Base-by-base conservation (phyloP, 345 rosid genomes). In the Ceriops zippeliana region DNA sequence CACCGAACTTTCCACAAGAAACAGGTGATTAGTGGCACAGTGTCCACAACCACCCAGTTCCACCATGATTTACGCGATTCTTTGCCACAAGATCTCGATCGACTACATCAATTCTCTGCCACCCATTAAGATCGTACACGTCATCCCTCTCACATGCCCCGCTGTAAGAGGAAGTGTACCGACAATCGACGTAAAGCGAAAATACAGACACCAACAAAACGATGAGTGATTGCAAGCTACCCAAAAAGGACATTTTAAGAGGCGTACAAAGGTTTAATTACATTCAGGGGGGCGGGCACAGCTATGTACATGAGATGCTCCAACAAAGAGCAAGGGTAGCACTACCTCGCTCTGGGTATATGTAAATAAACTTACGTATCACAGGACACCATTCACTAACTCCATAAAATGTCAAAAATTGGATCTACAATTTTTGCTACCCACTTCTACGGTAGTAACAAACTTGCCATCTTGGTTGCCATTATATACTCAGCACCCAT, bases 391-490 rank as follows among this genome's bases (percentile, higher is more conserved):
- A 52, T 73, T 67, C 67, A 67, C 62, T 54, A 56, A 51, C 70
- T 35, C n/a, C 66, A 73, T 61, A 32, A 66, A 22, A 62, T 56
- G 58, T 73, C 59, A 64, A 73, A 73, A 73, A 73, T 67, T 73
- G 77, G 63, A 65, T 67, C 42, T 62, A 66, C 51, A 72, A 52
- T 66, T 66, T 60, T 54, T 60, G 46, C 56, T 70, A 22, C 62
- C 67, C 28, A 67, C 62, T 53, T 38, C 47, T 65, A 26, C 42
- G 57, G 31, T 53, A 28, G 51, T 71, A 46, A 32, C 67, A 61
- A 59, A 52, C 58, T 52, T 52, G 32, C 22, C 49, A 54, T 62
- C 63, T 56, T 53, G 34, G 19, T 49, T 24, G 59, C 57, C 31
- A 56, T 37, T 19, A 58, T 16, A 17, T 13, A 27, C 21, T 26